Evolutionary conservation across 75 land plant genomes (phyloP), one percentile per base, ranked within the genome.

Genomic region (Pinus albicaulis): DNA sequence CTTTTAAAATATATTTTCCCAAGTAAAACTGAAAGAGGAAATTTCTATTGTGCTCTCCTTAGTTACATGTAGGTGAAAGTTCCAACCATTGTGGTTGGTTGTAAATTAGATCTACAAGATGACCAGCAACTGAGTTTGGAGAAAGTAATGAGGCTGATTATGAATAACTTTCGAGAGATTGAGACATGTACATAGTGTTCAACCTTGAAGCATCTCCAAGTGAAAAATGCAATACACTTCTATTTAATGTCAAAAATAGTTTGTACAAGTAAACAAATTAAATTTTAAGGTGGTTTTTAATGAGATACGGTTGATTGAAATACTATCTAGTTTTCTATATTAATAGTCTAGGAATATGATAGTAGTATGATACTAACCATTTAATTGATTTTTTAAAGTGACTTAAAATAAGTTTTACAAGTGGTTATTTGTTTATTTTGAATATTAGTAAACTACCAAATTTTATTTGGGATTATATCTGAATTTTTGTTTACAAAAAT

Each of bases 101-200:
- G 99, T 78, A 98, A 95, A 85, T 84, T 98, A 68, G 99, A 98
- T 82, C 76, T 91, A 75, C 86, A 98, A 34, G 93, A 86, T 79
- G 94, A 95, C 69, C 93, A 90, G 53, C 92, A 89, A 70, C 83
- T 85, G 22, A 92, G 88, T 77, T 72, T 98, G 75, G 98, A 98
- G 82, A 85, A 86, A 77, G 91, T 92, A 36, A 97, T 97, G 99
- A 79, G 92, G 22, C 99, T 98, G 16, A 86, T 97, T 59, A 97
- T 97, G 99, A 98, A 97, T 58, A 87, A 97, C 71, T 97, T 94
- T 85, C 88, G 98, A 25, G 99, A 97, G 82, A 94, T 97, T 69
- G 99, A 97, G 77, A 97, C 99, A 8, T 97, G 99, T 63, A 92
- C 94, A 52, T 98, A 97, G 71, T 94, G 99, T 79, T 97, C 99